Evolutionary conservation across 106 monocot genomes (phyloP), one percentile per base, ranked within the genome.

Genomic region (Iris macrosiphon): DNA sequence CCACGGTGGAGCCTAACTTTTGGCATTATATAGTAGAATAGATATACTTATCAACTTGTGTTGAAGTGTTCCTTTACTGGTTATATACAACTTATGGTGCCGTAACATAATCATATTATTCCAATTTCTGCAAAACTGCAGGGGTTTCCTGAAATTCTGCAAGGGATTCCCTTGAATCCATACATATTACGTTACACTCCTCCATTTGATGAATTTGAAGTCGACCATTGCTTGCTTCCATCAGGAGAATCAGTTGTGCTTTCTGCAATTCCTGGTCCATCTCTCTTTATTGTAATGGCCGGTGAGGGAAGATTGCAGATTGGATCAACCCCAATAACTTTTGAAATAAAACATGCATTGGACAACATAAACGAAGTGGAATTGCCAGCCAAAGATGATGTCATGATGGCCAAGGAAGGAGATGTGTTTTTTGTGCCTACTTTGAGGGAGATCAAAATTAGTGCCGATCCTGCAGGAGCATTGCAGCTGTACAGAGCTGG

Each of bases 141-240:
- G 96, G 82, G 82, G 0, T 86, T 75, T 69, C 96, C 96, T 33
- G 79, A 96, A 75, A 77, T 96, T 31, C 67, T 96, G 55, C 59
- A 39, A 26, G 89, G 77, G 32, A 42, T 37, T 52, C 40, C 71
- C 15, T 6, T 96, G 40, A 75, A 83, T 31, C 38, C 30, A 22
- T 67, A 67, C 40, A 40, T 80, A 49, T 72, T 55, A 40, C 67
- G 89, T 11, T 96, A 89, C 39, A 83, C 70, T 27, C 96, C 96
- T 60, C 89, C 96, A 29, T 89, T 96, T 33, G 83, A 96, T 19
- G 96, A 96, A 77, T 96, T 96, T 65, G 89, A 90, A 70, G 96
- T 96, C 18, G 86, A 96, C 26, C 57, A 42, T 33, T 76, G 65
- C 56, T 44, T 58, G 15, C 52, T 95, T 54, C 68, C 79, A 17